Percentiles rank a stretch among this genome's conserved stretches.
phyloP scores from a whole-genome alignment of 495 filamentous ascomycete genomes.

The Astrothelium macrocarpum region DNA sequence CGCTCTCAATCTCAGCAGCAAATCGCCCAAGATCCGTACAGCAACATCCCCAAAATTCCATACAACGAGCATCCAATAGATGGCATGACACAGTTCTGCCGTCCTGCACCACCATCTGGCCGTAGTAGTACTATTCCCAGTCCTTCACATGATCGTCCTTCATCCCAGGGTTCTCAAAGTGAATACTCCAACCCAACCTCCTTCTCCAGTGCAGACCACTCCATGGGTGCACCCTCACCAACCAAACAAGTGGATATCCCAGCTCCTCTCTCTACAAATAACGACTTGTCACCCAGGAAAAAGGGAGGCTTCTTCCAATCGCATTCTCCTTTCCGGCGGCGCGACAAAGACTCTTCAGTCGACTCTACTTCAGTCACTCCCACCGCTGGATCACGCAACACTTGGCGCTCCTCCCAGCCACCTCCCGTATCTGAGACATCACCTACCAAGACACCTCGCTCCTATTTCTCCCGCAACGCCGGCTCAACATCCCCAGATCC shows the following conservation, averaged over 20 bases:
- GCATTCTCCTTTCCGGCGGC: conserved; percentile 88
- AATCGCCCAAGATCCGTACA: conserved; percentile 45
- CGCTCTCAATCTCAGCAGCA: conserved; percentile 31
- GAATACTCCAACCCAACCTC: conserved; percentile 87
- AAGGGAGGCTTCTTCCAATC: conserved; percentile 89
- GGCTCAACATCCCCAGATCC: conserved; percentile 49
- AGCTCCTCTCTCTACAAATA: conserved; percentile 29
- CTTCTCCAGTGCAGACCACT: conserved; percentile 59
- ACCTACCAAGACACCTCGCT: conserved; percentile 23
- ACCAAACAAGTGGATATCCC: conserved; percentile 45
- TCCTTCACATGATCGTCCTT: conserved; percentile 1
- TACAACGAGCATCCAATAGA: conserved; percentile 93
- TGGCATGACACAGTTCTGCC: conserved; percentile 98
- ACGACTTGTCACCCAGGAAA: conserved; percentile 65
- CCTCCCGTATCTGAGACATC: conserved; percentile 25
- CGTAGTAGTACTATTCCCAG: conserved; percentile 39
- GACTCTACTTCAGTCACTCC: conserved; percentile 22
- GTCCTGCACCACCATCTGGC: conserved; percentile 75
- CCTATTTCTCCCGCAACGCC: conserved; percentile 16
- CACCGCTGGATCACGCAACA: conserved; percentile 44
- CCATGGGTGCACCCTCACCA: conserved; percentile 57
- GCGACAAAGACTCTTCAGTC: conserved; percentile 83
- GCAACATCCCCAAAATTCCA: conserved; percentile 60
- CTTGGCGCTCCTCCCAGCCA: conserved; percentile 38
- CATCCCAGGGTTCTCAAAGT: conserved; percentile 44